A percentile compares a stretch with the other conserved stretches of the same genome.
Conservation (phyloP, 345 rosid genomes). For the Salix dunnii region DNA sequence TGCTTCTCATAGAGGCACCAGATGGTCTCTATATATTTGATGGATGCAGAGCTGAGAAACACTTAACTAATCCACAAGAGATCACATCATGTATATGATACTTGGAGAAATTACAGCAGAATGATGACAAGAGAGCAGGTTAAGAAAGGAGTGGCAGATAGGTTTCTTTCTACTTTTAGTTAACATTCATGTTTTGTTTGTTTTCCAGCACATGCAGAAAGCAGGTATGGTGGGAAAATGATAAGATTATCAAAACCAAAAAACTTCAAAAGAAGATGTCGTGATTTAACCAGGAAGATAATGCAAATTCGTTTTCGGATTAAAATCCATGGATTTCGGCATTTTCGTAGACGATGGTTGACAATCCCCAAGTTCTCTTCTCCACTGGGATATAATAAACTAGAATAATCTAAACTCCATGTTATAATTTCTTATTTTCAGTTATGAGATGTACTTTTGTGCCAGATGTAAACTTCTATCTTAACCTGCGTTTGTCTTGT, state of each 20-base stretch:
- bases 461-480: slow-evolving; percentile 2
- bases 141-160: background rate
- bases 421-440: background rate
- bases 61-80: background rate
- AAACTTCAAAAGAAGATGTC: slow-evolving; percentile 41
- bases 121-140: background rate
- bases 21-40: background rate
- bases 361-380: slow-evolving; percentile 54
- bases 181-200: slow-evolving; percentile 2
- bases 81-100: background rate
- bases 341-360: slow-evolving; percentile 54
- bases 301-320: slow-evolving; percentile 54
- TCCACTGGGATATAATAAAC: slow-evolving; percentile 42
- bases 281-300: slow-evolving; percentile 46
- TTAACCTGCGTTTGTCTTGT: background rate
- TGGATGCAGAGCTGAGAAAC: background rate
- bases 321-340: slow-evolving; percentile 58
- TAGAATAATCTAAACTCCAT: slow-evolving; percentile 27
- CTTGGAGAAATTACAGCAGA: background rate
- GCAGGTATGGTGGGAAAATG: slow-evolving; percentile 34
- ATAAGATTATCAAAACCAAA: slow-evolving; percentile 39
- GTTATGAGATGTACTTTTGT: background rate
- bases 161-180: background rate
- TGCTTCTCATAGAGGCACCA: background rate
- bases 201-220: slow-evolving; percentile 38